A percentile compares a stretch with the other conserved stretches of the same genome.
Conservation (phyloP, 495 filamentous ascomycete species). For the Penicillium maclennaniae region DNA sequence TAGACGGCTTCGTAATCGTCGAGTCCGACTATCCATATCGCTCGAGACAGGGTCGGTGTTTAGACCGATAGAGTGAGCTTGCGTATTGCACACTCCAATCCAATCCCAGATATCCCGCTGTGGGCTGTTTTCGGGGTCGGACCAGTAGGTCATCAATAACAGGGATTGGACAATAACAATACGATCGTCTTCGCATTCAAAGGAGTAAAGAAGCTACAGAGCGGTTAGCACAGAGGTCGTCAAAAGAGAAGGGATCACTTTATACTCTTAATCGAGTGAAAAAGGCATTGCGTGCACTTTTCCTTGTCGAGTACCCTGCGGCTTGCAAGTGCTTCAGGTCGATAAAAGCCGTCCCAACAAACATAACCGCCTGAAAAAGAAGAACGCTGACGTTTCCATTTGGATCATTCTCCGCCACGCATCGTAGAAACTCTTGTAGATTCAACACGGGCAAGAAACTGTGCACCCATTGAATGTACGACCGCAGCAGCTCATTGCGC, state of each 20-base stretch:
- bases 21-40: slow-evolving; percentile 55
- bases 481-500: slow-evolving; percentile 66
- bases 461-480: slow-evolving; percentile 79
- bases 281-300: slow-evolving; percentile 70
- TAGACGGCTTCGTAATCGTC: slow-evolving; percentile 69
- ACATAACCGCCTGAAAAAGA: slow-evolving; percentile 78
- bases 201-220: slow-evolving; percentile 63
- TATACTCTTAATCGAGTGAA: slow-evolving; percentile 71
- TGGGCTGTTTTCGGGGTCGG: slow-evolving; percentile 59
- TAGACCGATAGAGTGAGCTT: slow-evolving; percentile 76
- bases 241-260: background rate
- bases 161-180: slow-evolving; percentile 75
- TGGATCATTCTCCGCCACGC: slow-evolving; percentile 53
- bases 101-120: slow-evolving; percentile 81
- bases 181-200: slow-evolving; percentile 78
- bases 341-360: slow-evolving; percentile 71
- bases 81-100: slow-evolving; percentile 78
- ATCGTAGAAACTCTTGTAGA: slow-evolving; percentile 62
- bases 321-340: slow-evolving; percentile 61
- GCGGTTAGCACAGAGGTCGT: background rate
- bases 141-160: slow-evolving; percentile 84
- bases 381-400: slow-evolving; percentile 68
- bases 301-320: slow-evolving; percentile 66
- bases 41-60: slow-evolving; percentile 68
- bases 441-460: slow-evolving; percentile 83